phyloP scores from a whole-genome alignment of 1,284 basidiomycete species.

The Paramarasmius palmivorus region DNA sequence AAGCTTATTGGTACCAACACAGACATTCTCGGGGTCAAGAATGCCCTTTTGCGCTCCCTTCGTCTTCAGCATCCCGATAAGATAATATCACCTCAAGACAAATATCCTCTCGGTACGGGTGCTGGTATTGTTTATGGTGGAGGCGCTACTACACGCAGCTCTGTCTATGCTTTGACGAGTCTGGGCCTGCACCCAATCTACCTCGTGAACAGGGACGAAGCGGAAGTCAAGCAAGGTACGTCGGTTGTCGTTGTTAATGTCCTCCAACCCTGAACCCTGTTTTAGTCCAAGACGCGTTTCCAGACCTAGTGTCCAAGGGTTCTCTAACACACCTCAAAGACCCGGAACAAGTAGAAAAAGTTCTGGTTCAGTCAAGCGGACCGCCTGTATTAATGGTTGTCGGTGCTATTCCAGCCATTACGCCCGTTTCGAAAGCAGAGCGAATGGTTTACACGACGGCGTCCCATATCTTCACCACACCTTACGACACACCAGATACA shows the following conservation, averaged over 20 bases:
- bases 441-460: slow-evolving; percentile 19
- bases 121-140: slow-evolving; percentile 19
- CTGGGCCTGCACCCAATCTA: slow-evolving; percentile 19
- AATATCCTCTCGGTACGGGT: slow-evolving; percentile 9
- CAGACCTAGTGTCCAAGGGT: slow-evolving; percentile 8
- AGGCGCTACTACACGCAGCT: slow-evolving; percentile 19
- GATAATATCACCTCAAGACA: slow-evolving; percentile 7
- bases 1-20: slow-evolving; percentile 20
- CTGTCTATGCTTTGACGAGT: slow-evolving; percentile 16
- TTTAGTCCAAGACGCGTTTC: slow-evolving; percentile 13
- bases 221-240: slow-evolving; percentile 15
- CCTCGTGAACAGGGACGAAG: slow-evolving; percentile 17
- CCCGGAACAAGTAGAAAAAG: slow-evolving; percentile 13
- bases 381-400: slow-evolving; percentile 18
- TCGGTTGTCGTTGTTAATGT: not conserved
- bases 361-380: slow-evolving; percentile 9
- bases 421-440: slow-evolving; percentile 16
- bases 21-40: slow-evolving; percentile 18
- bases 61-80: slow-evolving; percentile 9
- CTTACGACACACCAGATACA: slow-evolving; percentile 8
- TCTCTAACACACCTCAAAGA: slow-evolving; percentile 15
- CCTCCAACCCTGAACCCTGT: not conserved
- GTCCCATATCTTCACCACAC: slow-evolving; percentile 15
- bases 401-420: slow-evolving; percentile 17
- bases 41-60: slow-evolving; percentile 16